Conservation (phyloP, 2,329 filamentous ascomycete species). For the Fusarium continuum region DNA sequence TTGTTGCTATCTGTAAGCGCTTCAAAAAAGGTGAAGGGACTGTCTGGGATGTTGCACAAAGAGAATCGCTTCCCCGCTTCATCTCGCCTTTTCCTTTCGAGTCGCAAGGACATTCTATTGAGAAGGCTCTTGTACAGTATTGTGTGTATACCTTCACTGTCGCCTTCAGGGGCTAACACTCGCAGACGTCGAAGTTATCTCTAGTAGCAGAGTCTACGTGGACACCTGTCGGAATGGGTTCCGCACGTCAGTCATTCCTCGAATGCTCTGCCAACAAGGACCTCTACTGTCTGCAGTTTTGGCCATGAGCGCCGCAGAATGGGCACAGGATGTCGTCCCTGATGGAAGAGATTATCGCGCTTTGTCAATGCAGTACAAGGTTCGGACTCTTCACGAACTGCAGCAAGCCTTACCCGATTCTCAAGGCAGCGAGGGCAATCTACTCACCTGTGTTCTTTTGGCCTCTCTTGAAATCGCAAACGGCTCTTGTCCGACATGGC, state of each 20-base stretch:
- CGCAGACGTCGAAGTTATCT: conserved; percentile 36
- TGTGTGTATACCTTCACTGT: conserved; percentile 21
- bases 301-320: conserved; percentile 40
- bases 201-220: conserved; percentile 39
- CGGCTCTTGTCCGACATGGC: conserved; percentile 35
- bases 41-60: neutral
- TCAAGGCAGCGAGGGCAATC: conserved; percentile 29
- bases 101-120: conserved; percentile 7
- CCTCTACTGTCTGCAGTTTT: conserved; percentile 35
- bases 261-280: conserved; percentile 24
- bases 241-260: conserved; percentile 37
- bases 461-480: conserved; percentile 39
- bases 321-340: conserved; percentile 26
- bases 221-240: conserved; percentile 35
- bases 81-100: conserved; percentile 23
- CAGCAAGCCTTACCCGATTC: conserved; percentile 23
- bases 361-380: conserved; percentile 38
- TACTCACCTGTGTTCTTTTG: conserved; percentile 37
- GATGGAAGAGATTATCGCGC: conserved; percentile 34
- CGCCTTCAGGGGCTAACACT: too few relatives aligned
- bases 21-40: neutral
- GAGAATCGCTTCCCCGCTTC: conserved; percentile 1
- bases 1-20: conserved; percentile 6
- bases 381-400: conserved; percentile 31
- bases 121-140: conserved; percentile 35